Base-by-base conservation (phyloP, 2,329 filamentous ascomycete genomes). In the Emergomyces pasteurianus region DNA sequence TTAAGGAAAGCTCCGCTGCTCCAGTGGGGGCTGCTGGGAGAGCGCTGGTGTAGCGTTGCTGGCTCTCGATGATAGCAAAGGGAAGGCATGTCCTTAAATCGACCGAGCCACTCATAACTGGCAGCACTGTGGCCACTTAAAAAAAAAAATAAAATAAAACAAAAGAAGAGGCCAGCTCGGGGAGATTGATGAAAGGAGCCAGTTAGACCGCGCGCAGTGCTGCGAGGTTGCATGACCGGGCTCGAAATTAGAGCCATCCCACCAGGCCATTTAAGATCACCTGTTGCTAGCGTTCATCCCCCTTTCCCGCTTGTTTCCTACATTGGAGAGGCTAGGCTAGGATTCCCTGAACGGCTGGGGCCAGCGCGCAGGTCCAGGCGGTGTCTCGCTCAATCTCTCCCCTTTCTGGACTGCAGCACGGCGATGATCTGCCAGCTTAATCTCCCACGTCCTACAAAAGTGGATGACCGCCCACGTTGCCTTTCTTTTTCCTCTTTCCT, bases 381-480 rank as follows among this genome's bases (percentile, higher is more conserved):
- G n/a, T 54, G 28, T 36, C 31, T n/a, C 52, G 46, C 46, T 47
- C 46, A 26, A 26, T 47, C n/a, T 6, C 12, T 34, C 34, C 34
- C 34, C 34, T 55, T 40, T 40, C 52, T 34, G 16, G 52, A 8
- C n/a, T 40, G 18, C 12, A 55, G 34, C 31, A 42, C 54, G 50
- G 59, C 31, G 54, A 23, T 42, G 63, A 64, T 64, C 61, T 60
- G 38, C 61, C 63, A 58, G 63, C 40, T 63, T 59, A 65, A 65
- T 68, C 62, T 65, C 65, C 64, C 63, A 47, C 40, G 23, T 60
- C 46, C 58, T 67, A 64, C 64, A 67, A 64, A 67, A 62, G 61
- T 63, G 58, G 49, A 18, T 18, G 34, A 34, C 31, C 58, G 38
- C 53, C 62, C 63, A 31, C 55, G 55, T 57, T 55, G 52, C 49